Evolutionary conservation across 2,329 filamentous ascomycete genomes (phyloP).

Genomic region (Scopulariopsis brevicaulis): DNA sequence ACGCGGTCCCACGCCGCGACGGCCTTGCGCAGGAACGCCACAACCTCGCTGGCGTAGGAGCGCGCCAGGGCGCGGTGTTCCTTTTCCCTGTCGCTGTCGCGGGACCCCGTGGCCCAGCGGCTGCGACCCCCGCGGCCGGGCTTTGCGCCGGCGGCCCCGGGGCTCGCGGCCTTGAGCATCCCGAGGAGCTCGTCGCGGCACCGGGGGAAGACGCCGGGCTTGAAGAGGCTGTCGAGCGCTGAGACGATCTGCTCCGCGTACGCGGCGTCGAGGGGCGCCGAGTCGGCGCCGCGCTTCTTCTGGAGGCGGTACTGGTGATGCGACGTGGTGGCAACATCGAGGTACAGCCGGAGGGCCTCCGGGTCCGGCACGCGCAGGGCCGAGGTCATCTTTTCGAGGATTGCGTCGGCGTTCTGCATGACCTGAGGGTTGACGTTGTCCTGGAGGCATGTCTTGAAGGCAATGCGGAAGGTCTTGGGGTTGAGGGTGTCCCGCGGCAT

Average conservation of each 20-base stretch:
- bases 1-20: conserved; percentile 32
- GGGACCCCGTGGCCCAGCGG: not conserved
- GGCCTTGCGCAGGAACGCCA: conserved; percentile 32
- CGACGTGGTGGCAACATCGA: conserved; percentile 26
- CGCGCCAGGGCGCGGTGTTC: conserved; percentile 10
- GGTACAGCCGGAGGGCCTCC: conserved; percentile 38
- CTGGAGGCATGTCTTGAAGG: conserved; percentile 60
- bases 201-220: conserved; percentile 29
- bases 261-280: not conserved
- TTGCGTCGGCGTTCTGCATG: conserved; percentile 49
- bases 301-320: conserved; percentile 2
- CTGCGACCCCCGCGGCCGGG: not conserved
- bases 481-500: conserved; percentile 34
- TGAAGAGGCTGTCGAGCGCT: conserved; percentile 39
- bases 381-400: conserved; percentile 51
- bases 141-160: not conserved
- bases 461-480: conserved; percentile 54
- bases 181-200: conserved; percentile 21
- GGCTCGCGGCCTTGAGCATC: conserved; percentile 11
- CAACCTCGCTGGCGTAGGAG: conserved; percentile 26
- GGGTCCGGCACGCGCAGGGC: conserved; percentile 31
- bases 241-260: conserved; percentile 37
- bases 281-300: conserved; percentile 10
- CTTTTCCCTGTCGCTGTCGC: not conserved
- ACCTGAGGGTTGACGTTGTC: conserved; percentile 67